Percentiles rank a stretch among this genome's conserved stretches.
Conservation (phyloP, 257 asterid species). For the Thymus quinquecostatus region DNA sequence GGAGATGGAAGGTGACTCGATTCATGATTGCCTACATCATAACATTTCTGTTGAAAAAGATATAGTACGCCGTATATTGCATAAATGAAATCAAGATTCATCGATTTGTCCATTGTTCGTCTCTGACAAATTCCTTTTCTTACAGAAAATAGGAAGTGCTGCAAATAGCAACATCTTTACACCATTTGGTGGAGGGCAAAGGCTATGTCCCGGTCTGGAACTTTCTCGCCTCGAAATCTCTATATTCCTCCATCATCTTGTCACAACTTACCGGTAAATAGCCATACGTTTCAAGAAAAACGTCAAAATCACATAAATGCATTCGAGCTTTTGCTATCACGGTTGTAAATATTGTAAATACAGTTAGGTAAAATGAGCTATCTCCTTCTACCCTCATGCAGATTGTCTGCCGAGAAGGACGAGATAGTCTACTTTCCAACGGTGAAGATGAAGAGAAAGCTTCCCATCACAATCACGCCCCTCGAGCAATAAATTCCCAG, state of each 20-base stretch:
- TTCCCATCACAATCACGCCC: constrained; percentile 78
- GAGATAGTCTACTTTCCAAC: constrained; percentile 87
- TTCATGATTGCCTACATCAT: not conserved
- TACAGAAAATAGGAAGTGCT: constrained; percentile 53
- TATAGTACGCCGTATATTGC: too few species aligned
- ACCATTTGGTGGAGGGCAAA: constrained; percentile 98
- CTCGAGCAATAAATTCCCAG: constrained; percentile 42
- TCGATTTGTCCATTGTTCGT: not conserved
- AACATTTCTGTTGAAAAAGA: not conserved
- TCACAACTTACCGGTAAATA: constrained; percentile 75
- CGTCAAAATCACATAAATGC: not conserved
- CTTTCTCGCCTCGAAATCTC: constrained; percentile 91
- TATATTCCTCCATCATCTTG: constrained; percentile 85
- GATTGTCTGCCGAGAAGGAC: constrained; percentile 85
- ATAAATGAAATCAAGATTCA: not conserved
- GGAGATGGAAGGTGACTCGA: constrained; percentile 86
- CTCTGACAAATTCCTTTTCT: not conserved
- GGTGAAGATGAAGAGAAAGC: constrained; percentile 88
- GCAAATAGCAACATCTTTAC: constrained; percentile 66
- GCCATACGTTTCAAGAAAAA: not conserved
- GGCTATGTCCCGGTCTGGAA: constrained; percentile 93
- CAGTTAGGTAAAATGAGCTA: constrained; percentile 40
- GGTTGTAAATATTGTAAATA: constrained; percentile 11
- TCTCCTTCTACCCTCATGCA: constrained; percentile 38
- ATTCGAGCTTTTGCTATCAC: not conserved